Conservation (phyloP, 2,329 filamentous ascomycete genomes). For the Diaporthe destruens region DNA sequence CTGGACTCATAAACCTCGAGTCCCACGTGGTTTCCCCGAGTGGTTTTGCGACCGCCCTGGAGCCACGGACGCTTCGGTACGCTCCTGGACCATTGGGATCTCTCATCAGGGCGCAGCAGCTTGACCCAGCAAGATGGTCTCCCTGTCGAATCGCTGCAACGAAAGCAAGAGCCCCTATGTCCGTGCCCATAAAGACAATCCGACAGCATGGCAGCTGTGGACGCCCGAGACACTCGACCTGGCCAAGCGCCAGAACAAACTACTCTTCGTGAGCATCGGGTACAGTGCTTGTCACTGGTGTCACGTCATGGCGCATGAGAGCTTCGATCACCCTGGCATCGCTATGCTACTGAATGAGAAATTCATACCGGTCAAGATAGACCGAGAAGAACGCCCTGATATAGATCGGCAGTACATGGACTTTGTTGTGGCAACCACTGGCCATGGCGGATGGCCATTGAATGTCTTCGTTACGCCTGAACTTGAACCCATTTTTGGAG, state of each 20-base stretch:
- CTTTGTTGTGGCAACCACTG: slow-evolving; percentile 90
- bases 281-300: slow-evolving; percentile 53
- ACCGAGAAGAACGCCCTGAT: slow-evolving; percentile 91
- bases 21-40: too few species aligned
- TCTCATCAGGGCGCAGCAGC: background rate
- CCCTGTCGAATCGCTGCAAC: slow-evolving; percentile 18
- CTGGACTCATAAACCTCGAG: too few species aligned
- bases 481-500: slow-evolving; percentile 89
- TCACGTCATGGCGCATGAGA: slow-evolving; percentile 91
- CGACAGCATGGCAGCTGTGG: slow-evolving; percentile 30
- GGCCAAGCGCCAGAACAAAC: slow-evolving; percentile 22
- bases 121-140: background rate
- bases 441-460: slow-evolving; percentile 87
- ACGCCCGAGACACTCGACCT: slow-evolving; percentile 32
- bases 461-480: slow-evolving; percentile 92
- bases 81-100: background rate
- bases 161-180: slow-evolving; percentile 31
- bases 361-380: slow-evolving; percentile 90
- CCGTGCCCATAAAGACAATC: slow-evolving; percentile 32
- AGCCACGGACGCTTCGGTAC: background rate
- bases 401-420: slow-evolving; percentile 96
- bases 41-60: background rate
- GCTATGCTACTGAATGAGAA: slow-evolving; percentile 82
- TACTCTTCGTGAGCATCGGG: slow-evolving; percentile 32
- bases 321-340: slow-evolving; percentile 85